Evolutionary conservation across 345 rosid genomes (phyloP), one percentile per base, ranked within the genome.

Genomic region (Lagerstroemia speciosa): DNA sequence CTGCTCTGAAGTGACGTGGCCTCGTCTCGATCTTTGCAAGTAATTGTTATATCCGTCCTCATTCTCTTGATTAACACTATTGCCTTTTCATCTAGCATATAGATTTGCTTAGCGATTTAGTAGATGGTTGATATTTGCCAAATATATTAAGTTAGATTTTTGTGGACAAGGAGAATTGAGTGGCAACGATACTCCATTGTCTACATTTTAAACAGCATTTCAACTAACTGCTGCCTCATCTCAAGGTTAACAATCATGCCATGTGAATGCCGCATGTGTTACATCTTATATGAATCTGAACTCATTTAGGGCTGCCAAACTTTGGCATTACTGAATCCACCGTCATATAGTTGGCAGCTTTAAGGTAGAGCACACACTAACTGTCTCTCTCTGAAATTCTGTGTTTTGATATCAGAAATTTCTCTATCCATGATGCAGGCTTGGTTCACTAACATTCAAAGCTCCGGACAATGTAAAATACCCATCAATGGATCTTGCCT

Each of bases 21-120:
- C 97, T 61, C 93, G 93, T 62, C 97, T 91, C 38, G 97, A 94
- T 75, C 92, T 94, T 78, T 87, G 95, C 96, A 88, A 89, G 99
- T 89, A 82, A 89, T 17, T 55, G 70, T 8, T 36, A 29, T 14
- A 69, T 67, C 37, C 37, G 66, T 27, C 22, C 17, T 27, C 14
- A 53, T 24, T 24, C 33, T 27, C 19, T 58, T 58, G 63, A 27
- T 19, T 48, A 19, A 19, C 55, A 22, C 55, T 48, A 8, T 19
- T 19, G 3, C 26, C 26, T 19, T 5, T 5, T 19, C 1, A 17
- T 48, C 55, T 48, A 3, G 55, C 24, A 17, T 22, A 48, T 48
- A 3, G 48, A 10, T 12, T 43, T 43, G 19, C 48, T 43, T 16
- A 43, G 15, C 11, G 48, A 12, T 14, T 43, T 43, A 43, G 16